A percentile compares a stretch with the other conserved stretches of the same genome.
Conservation (phyloP, 768 basidiomycete species). For the Gyrodon lividus region DNA sequence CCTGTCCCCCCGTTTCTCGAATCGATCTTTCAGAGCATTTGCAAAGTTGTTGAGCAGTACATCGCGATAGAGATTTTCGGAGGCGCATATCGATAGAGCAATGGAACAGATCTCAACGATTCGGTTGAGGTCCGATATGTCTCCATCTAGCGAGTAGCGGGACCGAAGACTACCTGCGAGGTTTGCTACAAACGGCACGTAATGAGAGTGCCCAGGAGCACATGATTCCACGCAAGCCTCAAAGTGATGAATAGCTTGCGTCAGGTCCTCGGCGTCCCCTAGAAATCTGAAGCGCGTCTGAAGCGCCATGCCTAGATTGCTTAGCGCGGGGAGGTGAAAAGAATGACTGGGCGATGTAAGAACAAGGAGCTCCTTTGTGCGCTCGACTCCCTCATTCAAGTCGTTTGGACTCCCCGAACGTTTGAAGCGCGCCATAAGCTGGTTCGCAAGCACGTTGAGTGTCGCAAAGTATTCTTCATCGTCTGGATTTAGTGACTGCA, state of each 20-base stretch:
- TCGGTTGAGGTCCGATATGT: conserved; percentile 17
- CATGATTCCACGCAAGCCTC: conserved; percentile 12
- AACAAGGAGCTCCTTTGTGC: conserved; percentile 15
- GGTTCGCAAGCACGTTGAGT: conserved; percentile 9
- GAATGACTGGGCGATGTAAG: conserved; percentile 21
- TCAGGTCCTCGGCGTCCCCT: conserved; percentile 20
- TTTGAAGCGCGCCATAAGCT: conserved; percentile 22
- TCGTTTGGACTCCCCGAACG: conserved; percentile 21
- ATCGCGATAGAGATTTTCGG: conserved; percentile 14
- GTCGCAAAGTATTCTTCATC: conserved; percentile 7
- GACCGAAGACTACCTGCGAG: conserved; percentile 19
- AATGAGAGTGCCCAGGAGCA: conserved; percentile 11
- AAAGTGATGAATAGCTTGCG: conserved; percentile 16
- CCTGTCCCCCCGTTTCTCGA: conserved; percentile 8
- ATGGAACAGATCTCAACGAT: conserved; percentile 14
- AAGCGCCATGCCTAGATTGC: conserved; percentile 20
- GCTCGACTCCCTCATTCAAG: conserved; percentile 25
- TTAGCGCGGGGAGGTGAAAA: conserved; percentile 11
- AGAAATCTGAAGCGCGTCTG: conserved; percentile 20
- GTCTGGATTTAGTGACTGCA: conserved; percentile 7
- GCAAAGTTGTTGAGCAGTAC: conserved; percentile 22
- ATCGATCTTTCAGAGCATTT: conserved; percentile 18
- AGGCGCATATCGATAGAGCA: conserved; percentile 5
- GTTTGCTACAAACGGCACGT: conserved; percentile 16
- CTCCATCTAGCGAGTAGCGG: conserved; percentile 17